Percentiles rank a stretch among this genome's conserved stretches.
Evolutionary conservation across 352 stramenopile genomes (phyloP).

Genomic region (Pythium grandisporangium): DNA sequence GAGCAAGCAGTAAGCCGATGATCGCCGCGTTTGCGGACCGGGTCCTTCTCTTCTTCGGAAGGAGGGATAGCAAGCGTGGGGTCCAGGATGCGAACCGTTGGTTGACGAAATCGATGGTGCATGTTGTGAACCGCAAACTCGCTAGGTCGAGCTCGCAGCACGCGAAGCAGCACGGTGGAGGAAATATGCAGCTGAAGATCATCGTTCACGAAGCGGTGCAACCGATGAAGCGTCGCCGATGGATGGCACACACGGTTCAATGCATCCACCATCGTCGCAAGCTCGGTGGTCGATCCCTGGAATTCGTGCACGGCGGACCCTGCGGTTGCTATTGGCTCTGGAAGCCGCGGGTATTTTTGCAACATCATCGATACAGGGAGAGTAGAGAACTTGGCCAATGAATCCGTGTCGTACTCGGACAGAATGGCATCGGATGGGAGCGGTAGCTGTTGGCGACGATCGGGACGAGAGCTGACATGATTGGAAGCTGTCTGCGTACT

Average conservation of each 20-base stretch:
- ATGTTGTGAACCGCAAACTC: conserved; percentile 36
- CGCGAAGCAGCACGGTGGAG: conserved; percentile 24
- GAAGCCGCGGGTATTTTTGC: conserved; percentile 36
- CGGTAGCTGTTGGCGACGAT: conserved; percentile 17
- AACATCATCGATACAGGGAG: conserved; percentile 37
- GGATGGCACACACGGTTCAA: conserved; percentile 24
- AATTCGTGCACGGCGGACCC: too few species aligned
- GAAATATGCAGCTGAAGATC: conserved; percentile 28
- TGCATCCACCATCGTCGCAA: not conserved
- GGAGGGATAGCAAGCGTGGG: not conserved
- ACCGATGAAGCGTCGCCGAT: conserved; percentile 44
- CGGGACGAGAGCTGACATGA: conserved; percentile 4
- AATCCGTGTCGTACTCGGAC: conserved; percentile 34
- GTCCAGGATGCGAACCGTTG: conserved; percentile 10
- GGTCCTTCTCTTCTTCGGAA: too few species aligned
- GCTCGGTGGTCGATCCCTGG: too few species aligned
- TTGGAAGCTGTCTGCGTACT: conserved; percentile 21
- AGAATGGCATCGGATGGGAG: conserved; percentile 50
- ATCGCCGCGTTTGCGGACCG: conserved; percentile 17
- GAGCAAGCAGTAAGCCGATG: conserved; percentile 26
- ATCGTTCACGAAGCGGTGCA: conserved; percentile 51
- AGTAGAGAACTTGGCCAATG: conserved; percentile 27
- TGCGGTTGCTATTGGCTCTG: conserved; percentile 1
- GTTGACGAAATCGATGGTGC: conserved; percentile 15
- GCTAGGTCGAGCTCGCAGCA: conserved; percentile 22